phyloP scores from a whole-genome alignment of 164 flowering plant genomes.

The Umbilicus rupestris region DNA sequence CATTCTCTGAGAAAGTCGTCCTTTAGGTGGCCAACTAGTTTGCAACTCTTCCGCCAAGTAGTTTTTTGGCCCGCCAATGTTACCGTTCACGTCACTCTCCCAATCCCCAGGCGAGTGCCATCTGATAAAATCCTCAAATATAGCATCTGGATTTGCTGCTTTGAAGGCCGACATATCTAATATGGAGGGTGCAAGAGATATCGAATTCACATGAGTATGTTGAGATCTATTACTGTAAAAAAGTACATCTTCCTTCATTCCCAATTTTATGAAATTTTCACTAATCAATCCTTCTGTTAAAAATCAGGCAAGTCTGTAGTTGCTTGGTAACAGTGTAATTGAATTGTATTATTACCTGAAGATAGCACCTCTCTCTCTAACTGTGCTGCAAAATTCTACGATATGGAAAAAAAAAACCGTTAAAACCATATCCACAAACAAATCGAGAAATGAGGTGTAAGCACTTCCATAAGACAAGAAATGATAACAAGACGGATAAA shows the following conservation, averaged over 20 bases:
- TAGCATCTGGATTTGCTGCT: constrained; percentile 92
- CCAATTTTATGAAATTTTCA: too few species aligned
- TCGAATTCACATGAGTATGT: too few species aligned
- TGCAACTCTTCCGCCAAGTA: constrained; percentile 16
- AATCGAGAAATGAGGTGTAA: neutral
- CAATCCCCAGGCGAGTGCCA: constrained; percentile 99
- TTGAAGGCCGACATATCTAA: constrained; percentile 98
- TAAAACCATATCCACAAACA: neutral
- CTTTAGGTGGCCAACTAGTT: constrained; percentile 79
- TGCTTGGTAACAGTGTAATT: neutral
- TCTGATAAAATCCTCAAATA: constrained; percentile 92
- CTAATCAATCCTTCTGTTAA: neutral
- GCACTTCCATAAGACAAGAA: neutral
- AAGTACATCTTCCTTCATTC: too few species aligned
- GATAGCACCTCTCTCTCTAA: constrained; percentile 76
- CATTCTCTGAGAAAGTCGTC: constrained; percentile 79
- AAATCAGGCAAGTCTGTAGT: neutral
- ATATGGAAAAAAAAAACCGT: constrained; percentile 10
- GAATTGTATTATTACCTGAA: constrained; percentile 57
- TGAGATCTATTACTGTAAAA: too few species aligned
- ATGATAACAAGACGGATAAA: neutral
- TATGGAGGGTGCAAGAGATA: constrained; percentile 7
- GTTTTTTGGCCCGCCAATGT: constrained; percentile 12
- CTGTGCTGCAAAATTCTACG: constrained; percentile 83
- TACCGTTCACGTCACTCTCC: constrained; percentile 35